Evolutionary conservation across 78 protist species (phyloP).

Genomic region (Pigoraptor vietnamica): DNA sequence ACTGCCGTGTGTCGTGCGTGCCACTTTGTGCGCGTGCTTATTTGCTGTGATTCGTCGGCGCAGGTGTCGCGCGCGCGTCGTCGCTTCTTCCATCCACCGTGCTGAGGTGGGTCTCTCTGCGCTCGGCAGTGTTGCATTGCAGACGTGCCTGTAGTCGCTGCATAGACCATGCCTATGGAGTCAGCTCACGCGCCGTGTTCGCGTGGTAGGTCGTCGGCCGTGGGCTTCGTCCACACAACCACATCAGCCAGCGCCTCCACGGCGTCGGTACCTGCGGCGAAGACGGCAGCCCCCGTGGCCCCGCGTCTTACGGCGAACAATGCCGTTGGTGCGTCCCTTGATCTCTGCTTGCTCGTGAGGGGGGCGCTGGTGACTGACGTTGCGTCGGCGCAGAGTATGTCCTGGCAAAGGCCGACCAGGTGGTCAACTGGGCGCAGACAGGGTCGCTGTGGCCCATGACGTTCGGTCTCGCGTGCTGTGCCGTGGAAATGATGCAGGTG

Average conservation of each 20-base stretch:
- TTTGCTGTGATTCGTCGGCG: background rate
- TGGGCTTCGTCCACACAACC: background rate
- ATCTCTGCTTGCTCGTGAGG: no score
- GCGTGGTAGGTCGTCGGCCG: background rate
- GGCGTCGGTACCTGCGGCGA: background rate
- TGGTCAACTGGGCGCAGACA: constrained; percentile 81
- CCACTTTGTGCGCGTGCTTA: background rate
- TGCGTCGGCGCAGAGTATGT: constrained; percentile 61
- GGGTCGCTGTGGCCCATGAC: constrained; percentile 95
- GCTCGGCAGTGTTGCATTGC: no score
- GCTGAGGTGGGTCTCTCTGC: background rate
- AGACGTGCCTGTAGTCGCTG: no score
- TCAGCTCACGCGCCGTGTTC: background rate
- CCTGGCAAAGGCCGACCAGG: constrained; percentile 58
- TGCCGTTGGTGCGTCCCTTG: background rate
- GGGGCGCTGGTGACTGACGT: no score
- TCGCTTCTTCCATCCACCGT: background rate
- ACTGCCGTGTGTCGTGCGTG: background rate
- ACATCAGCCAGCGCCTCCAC: background rate
- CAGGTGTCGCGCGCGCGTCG: background rate
- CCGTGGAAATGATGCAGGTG: constrained; percentile 98
- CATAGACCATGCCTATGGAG: no score
- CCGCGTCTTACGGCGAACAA: background rate
- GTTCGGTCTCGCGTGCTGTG: constrained; percentile 96
- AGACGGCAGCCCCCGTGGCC: background rate